These are phyloP conservation scores for button mushroom (Agaricus bisporus) DNA, from an alignment of 768 basidiomycete species.

Conservation along the genomic window DNA sequence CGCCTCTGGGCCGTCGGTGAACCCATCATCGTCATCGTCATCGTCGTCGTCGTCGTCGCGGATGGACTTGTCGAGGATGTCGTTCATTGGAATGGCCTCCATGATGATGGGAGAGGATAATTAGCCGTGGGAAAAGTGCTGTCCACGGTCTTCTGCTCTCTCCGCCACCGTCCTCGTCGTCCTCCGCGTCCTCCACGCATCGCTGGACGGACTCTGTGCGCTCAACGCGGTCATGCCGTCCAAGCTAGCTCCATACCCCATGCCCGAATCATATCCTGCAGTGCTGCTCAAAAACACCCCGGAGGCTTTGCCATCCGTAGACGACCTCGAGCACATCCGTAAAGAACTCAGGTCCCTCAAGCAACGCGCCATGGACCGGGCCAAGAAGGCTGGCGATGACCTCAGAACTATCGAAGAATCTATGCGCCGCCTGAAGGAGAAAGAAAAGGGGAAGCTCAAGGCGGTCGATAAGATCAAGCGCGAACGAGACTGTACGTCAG, in stretches of 20 bases:
- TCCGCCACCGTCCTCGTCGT: conserved; percentile 8
- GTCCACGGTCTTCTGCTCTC: conserved; percentile 8
- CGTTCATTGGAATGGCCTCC: conserved; percentile 28
- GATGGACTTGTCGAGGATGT: conserved; percentile 15
- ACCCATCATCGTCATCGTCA: conserved; percentile 29
- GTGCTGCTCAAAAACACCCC: conserved; percentile 56
- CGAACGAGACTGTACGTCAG: conserved; percentile 69
- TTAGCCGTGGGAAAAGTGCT: conserved; percentile 9
- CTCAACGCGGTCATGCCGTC: conserved; percentile 45
- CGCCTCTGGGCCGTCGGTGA: conserved; percentile 7
- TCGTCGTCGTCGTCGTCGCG: conserved; percentile 29
- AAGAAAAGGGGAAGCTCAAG: conserved; percentile 67
- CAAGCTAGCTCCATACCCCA: conserved; percentile 44
- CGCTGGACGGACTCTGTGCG: neutral
- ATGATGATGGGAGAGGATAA: conserved; percentile 21
- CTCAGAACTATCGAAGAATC: conserved; percentile 69
- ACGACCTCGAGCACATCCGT: conserved; percentile 65
- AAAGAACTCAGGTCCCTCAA: conserved; percentile 52
- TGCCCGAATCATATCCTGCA: conserved; percentile 47
- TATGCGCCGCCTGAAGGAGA: conserved; percentile 71
- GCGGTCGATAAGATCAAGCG: conserved; percentile 66
- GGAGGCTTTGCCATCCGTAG: conserved; percentile 62
- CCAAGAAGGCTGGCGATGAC: conserved; percentile 73
- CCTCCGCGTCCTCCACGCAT: conserved; percentile 6
- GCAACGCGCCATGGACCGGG: conserved; percentile 52